Percentiles rank a stretch among this genome's conserved stretches.
These are phyloP conservation scores for Fulvia fulva DNA, from an alignment of 2,329 filamentous ascomycete species.

Conservation along the genomic window DNA sequence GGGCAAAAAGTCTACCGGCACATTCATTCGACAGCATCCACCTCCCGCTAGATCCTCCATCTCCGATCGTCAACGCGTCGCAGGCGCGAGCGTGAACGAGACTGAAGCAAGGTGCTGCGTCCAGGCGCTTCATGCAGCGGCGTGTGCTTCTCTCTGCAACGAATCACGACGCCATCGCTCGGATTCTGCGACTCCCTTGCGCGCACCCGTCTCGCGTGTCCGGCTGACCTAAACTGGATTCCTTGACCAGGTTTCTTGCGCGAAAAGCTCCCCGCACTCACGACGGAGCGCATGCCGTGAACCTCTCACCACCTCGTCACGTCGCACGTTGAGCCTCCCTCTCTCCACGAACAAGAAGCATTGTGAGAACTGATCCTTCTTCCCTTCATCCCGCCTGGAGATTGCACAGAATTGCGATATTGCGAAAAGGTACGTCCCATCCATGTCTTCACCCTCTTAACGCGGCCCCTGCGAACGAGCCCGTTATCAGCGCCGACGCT, in stretches of 20 bases:
- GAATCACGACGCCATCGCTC: background rate
- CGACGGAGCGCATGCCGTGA: constrained; percentile 1
- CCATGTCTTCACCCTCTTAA: no score
- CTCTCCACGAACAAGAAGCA: background rate
- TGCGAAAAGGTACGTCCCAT: background rate
- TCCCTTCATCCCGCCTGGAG: background rate
- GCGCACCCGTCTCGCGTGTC: background rate
- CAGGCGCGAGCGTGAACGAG: background rate
- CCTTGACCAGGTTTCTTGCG: constrained; percentile 1
- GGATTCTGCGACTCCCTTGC: constrained; percentile 5
- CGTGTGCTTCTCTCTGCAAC: background rate
- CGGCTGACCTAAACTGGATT: constrained; percentile 1
- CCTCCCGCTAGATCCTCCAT: background rate
- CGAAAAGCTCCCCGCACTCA: background rate
- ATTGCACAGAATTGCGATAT: background rate
- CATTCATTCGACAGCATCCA: background rate
- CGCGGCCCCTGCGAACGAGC: background rate
- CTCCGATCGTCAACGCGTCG: constrained; percentile 3
- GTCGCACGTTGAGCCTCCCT: constrained; percentile 4
- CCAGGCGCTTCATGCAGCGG: background rate
- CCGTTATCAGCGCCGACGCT: background rate
- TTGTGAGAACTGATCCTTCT: background rate
- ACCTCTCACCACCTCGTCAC: background rate
- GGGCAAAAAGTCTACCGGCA: background rate
- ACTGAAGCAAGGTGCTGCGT: constrained; percentile 2